These are phyloP conservation scores for Cruciata laevipes DNA, from an alignment of 257 asterid genomes.

Conservation along the genomic window DNA sequence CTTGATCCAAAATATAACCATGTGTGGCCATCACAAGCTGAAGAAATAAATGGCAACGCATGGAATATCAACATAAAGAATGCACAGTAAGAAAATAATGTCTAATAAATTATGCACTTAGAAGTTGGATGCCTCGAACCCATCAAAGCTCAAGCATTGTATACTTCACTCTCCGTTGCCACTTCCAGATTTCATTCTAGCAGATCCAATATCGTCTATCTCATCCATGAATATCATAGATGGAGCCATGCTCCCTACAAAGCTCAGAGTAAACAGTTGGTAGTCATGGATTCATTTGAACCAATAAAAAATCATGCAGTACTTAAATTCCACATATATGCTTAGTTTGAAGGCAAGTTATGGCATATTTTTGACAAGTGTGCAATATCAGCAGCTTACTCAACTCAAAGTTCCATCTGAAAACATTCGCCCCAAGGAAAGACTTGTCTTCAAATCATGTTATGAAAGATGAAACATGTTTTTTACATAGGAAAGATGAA, in stretches of 20 bases:
- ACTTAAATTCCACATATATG: background rate
- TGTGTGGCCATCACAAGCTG: no score
- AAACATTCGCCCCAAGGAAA: background rate
- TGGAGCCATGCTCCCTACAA: constrained; percentile 83
- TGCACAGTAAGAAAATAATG: constrained; percentile 11
- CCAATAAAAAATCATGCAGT: background rate
- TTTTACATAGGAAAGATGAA: background rate
- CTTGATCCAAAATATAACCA: constrained; percentile 57
- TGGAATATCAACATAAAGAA: background rate
- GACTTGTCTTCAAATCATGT: background rate
- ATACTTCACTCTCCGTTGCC: constrained; percentile 89
- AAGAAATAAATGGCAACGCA: background rate
- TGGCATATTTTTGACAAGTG: no score
- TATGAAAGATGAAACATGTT: no score
- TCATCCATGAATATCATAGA: constrained; percentile 94
- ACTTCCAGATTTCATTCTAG: constrained; percentile 92
- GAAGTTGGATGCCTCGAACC: constrained; percentile 80
- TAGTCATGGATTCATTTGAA: background rate
- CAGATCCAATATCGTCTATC: constrained; percentile 87
- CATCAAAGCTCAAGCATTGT: constrained; percentile 94
- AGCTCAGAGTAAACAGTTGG: background rate
- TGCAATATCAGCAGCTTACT: no score
- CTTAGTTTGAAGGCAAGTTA: background rate
- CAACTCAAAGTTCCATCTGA: background rate
- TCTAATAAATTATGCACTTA: background rate